A percentile compares a stretch with the other conserved stretches of the same genome.
Evolutionary conservation across 106 monocot genomes (phyloP).

Genomic region (Dendrobium officinale): DNA sequence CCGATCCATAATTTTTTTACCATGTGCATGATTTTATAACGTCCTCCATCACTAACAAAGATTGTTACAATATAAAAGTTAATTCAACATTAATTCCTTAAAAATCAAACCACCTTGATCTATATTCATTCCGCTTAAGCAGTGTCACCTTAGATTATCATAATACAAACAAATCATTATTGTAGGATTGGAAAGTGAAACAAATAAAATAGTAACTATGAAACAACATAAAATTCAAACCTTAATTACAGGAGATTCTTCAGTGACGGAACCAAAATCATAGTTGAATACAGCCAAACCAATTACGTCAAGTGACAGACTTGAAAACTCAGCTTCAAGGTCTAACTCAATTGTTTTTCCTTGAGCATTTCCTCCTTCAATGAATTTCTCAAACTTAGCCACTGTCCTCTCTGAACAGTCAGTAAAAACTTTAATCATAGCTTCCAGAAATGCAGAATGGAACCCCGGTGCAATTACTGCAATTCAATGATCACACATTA

Average conservation of each 20-base stretch:
- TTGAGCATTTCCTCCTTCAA: conserved; percentile 22
- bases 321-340: conserved; percentile 98
- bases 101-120: not conserved
- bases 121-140: not conserved
- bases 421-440: conserved; percentile 80
- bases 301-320: conserved; percentile 93
- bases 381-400: conserved; percentile 66
- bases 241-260: conserved; percentile 98
- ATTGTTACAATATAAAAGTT: not conserved
- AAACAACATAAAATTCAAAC: conserved; percentile 20
- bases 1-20: too few relatives aligned
- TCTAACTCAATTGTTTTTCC: conserved; percentile 64
- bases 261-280: conserved; percentile 93
- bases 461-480: conserved; percentile 97
- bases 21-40: too few relatives aligned
- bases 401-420: conserved; percentile 82
- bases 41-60: not conserved
- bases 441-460: conserved; percentile 84
- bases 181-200: not conserved
- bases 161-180: not conserved
- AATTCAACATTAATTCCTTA: not conserved
- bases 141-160: not conserved
- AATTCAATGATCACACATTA: conserved; percentile 11
- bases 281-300: conserved; percentile 96
- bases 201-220: not conserved